Evolutionary conservation across 495 filamentous ascomycete species (phyloP).

Genomic region (Penicillium roqueforti): DNA sequence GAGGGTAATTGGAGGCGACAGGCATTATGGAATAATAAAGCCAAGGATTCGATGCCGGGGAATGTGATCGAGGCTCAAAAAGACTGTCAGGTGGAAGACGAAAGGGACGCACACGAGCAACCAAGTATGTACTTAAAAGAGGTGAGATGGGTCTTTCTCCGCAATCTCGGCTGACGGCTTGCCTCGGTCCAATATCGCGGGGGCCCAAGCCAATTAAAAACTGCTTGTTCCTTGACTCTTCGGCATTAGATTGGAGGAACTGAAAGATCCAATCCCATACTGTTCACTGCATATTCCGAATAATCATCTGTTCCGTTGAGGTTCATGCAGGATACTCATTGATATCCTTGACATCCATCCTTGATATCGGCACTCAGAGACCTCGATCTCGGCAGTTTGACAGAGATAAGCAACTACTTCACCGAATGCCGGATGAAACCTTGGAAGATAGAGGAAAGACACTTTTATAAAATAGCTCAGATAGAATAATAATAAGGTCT

Average conservation of each 20-base stretch:
- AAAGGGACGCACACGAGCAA: neutral
- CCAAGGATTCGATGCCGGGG: constrained; percentile 16
- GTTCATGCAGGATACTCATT: neutral
- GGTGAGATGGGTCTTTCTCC: constrained; percentile 9
- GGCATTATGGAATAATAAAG: constrained; percentile 34
- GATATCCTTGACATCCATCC: neutral
- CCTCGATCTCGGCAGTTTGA: constrained; percentile 2
- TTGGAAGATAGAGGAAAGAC: neutral
- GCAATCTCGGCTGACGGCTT: constrained; percentile 17
- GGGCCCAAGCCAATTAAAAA: neutral
- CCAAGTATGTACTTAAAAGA: neutral
- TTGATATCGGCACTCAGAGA: neutral
- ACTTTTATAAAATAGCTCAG: neutral
- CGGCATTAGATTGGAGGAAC: neutral
- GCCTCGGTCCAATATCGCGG: constrained; percentile 13
- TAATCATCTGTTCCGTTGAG: neutral
- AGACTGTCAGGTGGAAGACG: neutral
- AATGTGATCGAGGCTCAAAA: neutral
- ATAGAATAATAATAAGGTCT: neutral
- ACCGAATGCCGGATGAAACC: neutral
- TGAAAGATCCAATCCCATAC: neutral
- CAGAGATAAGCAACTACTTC: neutral
- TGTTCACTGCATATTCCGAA: neutral
- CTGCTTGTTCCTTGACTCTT: neutral
- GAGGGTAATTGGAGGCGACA: constrained; percentile 37